Conservation (phyloP, 129 eudicot genomes). For the Arctium minus region DNA sequence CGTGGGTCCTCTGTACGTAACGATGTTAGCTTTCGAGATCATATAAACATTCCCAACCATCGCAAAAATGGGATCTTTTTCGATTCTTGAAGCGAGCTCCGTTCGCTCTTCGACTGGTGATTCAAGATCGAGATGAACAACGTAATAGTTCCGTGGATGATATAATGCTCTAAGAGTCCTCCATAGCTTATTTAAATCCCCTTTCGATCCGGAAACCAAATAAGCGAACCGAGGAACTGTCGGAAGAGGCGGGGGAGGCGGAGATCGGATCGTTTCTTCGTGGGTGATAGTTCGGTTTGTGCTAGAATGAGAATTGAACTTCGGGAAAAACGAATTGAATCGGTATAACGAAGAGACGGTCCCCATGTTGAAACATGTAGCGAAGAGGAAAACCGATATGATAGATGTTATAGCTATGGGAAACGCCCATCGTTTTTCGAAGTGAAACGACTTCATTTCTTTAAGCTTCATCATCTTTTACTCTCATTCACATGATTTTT, state of each 20-base stretch:
- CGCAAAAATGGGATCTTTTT: slow-evolving; percentile 52
- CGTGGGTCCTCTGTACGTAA: slow-evolving; percentile 92
- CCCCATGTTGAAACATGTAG: slow-evolving; percentile 65
- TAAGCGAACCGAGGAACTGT: slow-evolving; percentile 87
- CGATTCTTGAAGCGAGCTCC: slow-evolving; percentile 69
- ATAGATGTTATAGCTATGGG: slow-evolving; percentile 59
- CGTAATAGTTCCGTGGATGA: slow-evolving; percentile 85
- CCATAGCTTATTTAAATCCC: slow-evolving; percentile 82
- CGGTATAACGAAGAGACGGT: slow-evolving; percentile 48
- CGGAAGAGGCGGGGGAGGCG: slow-evolving; percentile 51
- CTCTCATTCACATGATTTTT: slow-evolving; percentile 5
- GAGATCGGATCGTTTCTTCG: slow-evolving; percentile 32
- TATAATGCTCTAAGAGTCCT: slow-evolving; percentile 71
- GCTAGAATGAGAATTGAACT: slow-evolving; percentile 31
- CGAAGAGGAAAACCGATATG: slow-evolving; percentile 54
- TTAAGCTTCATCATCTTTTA: slow-evolving; percentile 32
- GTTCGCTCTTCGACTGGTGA: slow-evolving; percentile 64
- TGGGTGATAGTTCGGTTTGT: slow-evolving; percentile 26
- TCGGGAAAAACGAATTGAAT: slow-evolving; percentile 51
- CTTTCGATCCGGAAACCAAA: slow-evolving; percentile 82
- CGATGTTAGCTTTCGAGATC: slow-evolving; percentile 77
- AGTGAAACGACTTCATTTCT: slow-evolving; percentile 35
- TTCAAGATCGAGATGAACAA: slow-evolving; percentile 87
- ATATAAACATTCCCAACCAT: slow-evolving; percentile 64
- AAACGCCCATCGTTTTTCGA: slow-evolving; percentile 79